Base-by-base conservation (phyloP, 805 yeast species). In the Maudiozyma turicensis region DNA sequence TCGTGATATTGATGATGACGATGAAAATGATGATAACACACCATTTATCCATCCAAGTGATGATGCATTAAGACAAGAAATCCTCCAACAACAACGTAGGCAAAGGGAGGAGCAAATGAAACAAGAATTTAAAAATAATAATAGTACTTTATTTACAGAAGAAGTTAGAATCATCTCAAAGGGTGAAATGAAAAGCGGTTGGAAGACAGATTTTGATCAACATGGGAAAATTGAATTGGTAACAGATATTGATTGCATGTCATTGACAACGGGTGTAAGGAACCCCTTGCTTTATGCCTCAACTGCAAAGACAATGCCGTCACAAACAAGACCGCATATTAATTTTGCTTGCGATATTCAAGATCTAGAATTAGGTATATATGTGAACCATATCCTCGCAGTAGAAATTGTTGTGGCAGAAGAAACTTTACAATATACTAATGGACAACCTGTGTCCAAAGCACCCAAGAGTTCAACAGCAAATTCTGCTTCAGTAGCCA, bases 341-440 rank as follows among this genome's bases (percentile, higher is more conserved):
- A 83, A 82, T 54, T 73, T 86, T 37, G 71, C 87, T 5, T 86
- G 95, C 65, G 95, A 90, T 63, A 73, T 90, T 5, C 82, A 79
- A 50, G 97, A 91, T 63, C 85, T 90, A 0, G 80, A 80, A 8
- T 67, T 82, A 40, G 98, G 98, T 0, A 71, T 91, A 3, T 75
- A 73, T 53, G 91, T 89, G 2, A 72, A 75, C 44, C 99, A 93
- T 63, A 74, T 80, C 26, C 69, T 93, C 43, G 78, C 88, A 11
- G 80, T 90, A 37, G 99, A 93, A 66, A 79, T 89, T 46, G 86
- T 91, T n/a, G 88, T 93, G 40, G 96, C 96, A 3, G 99, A 93
- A 66, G 99, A 93, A 62, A 54, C 79, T 8, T 63, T 84, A 33
- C 83, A 77, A 58, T 53, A 63, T 48, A 54, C 68, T 0, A 57